Base-by-base conservation (phyloP, 495 filamentous ascomycete species). In the Aspergillus taichungensis region DNA sequence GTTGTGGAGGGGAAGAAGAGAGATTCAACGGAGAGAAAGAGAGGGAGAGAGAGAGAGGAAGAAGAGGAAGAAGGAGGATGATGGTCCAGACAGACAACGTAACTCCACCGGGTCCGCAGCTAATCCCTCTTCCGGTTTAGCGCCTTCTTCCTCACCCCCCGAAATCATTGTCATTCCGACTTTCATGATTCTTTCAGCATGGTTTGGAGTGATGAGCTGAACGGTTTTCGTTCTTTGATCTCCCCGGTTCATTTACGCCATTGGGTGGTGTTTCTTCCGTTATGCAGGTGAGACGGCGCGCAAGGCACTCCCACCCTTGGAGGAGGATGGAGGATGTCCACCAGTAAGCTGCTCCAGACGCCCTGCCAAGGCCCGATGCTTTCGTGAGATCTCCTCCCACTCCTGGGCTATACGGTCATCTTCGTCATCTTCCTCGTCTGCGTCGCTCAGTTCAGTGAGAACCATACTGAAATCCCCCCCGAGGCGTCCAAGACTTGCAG, bases 401-500 rank as follows among this genome's bases (percentile, higher is more conserved):
- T 95, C 71, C 40, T 58, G 61, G n/a, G 50, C 56, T 10, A 65
- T 50, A 1, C 43, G 84, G 13, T 71, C 71, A 5, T 66, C 63
- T 24, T 63, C 57, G 13, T 63, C 62, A 6, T 60, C 62, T 13
- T 73, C 77, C 10, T 77, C 76, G 9, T 74, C 73, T 2, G 74
- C 73, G 33, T 78, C 78, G 11, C 72, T 66, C 30, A 94, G 56
- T 39, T 80, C 75, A 0, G 88, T 88, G 45, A 97, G 63, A 36
- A 95, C 78, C 67, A 94, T 70, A 34, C 90, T 85, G 68, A 97
- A 97, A 62, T 97, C 94, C 1, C 87, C 89, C 6, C 94, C 94
- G 1, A 97, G 67, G 27, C 94, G 77, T 6, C 92, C 92, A 48
- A 99, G 67, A 67, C 89, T 95, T 12, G 89, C 88, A 3, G 90